Base-by-base conservation (phyloP, 2,329 filamentous ascomycete species). In the Botrytis deweyae region DNA sequence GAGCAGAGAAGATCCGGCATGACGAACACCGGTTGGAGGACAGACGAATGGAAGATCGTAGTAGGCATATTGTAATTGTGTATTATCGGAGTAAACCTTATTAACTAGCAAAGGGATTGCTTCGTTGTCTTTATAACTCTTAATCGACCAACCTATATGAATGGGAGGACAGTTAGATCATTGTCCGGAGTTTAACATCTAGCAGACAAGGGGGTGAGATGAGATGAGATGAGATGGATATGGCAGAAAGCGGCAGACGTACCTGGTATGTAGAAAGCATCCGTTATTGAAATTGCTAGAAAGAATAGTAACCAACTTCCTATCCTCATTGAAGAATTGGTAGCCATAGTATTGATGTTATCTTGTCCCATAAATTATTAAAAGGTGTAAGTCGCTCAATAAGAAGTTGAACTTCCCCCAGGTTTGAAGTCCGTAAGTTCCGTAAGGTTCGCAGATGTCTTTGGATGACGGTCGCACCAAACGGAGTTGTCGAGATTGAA, bases 1-100 rank as follows among this genome's bases (percentile, higher is more conserved):
- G 72, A 93, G 87, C 73, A 95, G 87, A 29, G 90, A 89, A 8
- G 89, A 89, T 55, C 91, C 91, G 70, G 88, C 86, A 77, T 89
- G 88, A 76, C 85, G 87, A 75, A 88, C 86, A 68, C 92, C 92
- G 14, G 90, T 92, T 1, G 93, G 92, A 18, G 92, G 92, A 80
- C 93, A 97, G 72, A 95, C 92, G 81, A 97, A 97, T 12, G 94
- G 93, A 1, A 97, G 89, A 78, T 96, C 92, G 81, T 92, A 93
- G 84, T 95, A 97, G 78, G 93, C 93, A 88, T 94, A 97, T 82
- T 97, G 93, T n/a, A 97, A 85, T 81, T 96, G 92, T 12, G 93
- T 96, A 79, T 93, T 91, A 83, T 97, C 94, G 72, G 93, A 97
- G 83, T 95, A 97, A 79, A 95, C 91, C 82, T 97, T 97, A 85